phyloP scores from a whole-genome alignment of 169 alveolate genomes.

The Theileria sp. region DNA sequence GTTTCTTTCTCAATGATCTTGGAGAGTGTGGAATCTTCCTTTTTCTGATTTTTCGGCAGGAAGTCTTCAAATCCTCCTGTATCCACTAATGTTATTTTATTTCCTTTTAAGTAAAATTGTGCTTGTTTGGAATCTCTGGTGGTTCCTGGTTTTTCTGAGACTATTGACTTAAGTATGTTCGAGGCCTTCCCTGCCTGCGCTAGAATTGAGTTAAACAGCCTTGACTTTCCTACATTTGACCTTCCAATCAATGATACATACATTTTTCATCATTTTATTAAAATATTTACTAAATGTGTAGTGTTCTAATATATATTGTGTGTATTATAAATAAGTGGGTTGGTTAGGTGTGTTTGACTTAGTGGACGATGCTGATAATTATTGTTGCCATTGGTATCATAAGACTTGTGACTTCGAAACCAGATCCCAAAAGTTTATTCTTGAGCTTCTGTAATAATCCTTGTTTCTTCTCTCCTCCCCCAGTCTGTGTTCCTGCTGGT shows the following conservation, averaged over 20 bases:
- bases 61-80: slow-evolving; percentile 71
- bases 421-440: neutral
- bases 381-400: neutral
- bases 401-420: neutral
- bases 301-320: neutral
- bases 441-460: neutral
- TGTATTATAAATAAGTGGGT: neutral
- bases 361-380: neutral
- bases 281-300: neutral
- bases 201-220: slow-evolving; percentile 71
- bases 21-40: neutral
- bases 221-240: slow-evolving; percentile 79
- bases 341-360: neutral
- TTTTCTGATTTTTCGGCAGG: slow-evolving; percentile 25
- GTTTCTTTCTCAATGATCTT: slow-evolving; percentile 55
- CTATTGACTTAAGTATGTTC: slow-evolving; percentile 48
- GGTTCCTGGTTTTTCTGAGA: slow-evolving; percentile 57
- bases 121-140: slow-evolving; percentile 72
- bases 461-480: neutral
- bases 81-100: slow-evolving; percentile 68
- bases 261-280: slow-evolving; percentile 7
- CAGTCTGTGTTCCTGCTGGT: neutral
- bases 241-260: slow-evolving; percentile 73
- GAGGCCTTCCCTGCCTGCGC: slow-evolving; percentile 31
- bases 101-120: slow-evolving; percentile 68